These are phyloP conservation scores for Sclerotinia glacialis DNA, from an alignment of 2,329 filamentous ascomycete genomes.

Conservation along the genomic window DNA sequence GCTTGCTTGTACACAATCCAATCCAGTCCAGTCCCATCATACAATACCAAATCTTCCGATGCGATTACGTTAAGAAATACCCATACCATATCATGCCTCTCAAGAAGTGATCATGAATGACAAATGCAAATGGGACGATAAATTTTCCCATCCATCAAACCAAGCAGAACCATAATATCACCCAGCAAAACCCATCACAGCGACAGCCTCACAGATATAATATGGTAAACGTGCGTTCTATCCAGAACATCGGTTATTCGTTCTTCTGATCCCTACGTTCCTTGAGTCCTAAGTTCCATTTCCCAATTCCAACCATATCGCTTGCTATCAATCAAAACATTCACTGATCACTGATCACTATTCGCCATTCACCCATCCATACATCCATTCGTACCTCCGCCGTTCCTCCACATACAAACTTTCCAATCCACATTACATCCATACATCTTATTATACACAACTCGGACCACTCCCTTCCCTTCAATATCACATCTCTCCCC, in stretches of 20 bases:
- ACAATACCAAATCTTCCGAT: not conserved
- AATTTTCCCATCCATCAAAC: too few species aligned
- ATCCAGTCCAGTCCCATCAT: not conserved
- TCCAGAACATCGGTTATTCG: conserved; percentile 2
- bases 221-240: not conserved
- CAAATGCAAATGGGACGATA: not conserved
- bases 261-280: not conserved
- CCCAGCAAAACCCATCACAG: too few species aligned
- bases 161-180: too few species aligned
- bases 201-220: too few species aligned
- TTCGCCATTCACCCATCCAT: not conserved
- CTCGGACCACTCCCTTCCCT: not conserved
- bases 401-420: not conserved
- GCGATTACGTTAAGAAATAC: not conserved
- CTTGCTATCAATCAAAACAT: conserved; percentile 4
- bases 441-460: conserved; percentile 16
- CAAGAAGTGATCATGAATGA: not conserved
- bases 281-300: not conserved
- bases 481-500: not conserved
- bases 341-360: not conserved
- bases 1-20: not conserved
- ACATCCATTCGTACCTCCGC: not conserved
- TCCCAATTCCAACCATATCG: not conserved
- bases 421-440: not conserved
- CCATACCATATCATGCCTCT: not conserved